phyloP scores from a whole-genome alignment of 2,329 filamentous ascomycete species.

The Arthrinium puccinioides region DNA sequence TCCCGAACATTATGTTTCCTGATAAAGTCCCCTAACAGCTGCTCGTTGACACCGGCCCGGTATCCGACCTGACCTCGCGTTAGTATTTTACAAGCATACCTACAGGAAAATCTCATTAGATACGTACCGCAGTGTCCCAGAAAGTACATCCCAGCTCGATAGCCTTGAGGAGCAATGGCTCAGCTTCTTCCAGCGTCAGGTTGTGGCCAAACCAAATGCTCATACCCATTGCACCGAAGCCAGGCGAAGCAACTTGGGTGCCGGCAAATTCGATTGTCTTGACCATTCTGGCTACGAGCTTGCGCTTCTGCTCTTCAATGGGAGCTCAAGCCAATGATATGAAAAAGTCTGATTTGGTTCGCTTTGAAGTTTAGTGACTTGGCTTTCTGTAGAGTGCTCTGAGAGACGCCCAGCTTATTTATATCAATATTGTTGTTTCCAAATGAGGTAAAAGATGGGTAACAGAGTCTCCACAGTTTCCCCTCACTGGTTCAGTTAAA shows the following conservation, averaged over 20 bases:
- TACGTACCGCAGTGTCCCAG: constrained; percentile 36
- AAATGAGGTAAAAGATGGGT: too few relatives aligned
- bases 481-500: too few relatives aligned
- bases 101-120: too few relatives aligned
- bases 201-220: constrained; percentile 34
- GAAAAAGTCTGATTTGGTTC: too few relatives aligned
- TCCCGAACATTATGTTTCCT: constrained; percentile 41
- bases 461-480: too few relatives aligned
- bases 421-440: too few relatives aligned
- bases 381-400: too few relatives aligned
- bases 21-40: constrained; percentile 42
- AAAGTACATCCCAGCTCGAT: constrained; percentile 38
- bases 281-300: constrained; percentile 31
- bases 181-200: constrained; percentile 34
- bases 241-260: constrained; percentile 30
- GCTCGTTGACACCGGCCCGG: constrained; percentile 38
- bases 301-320: too few relatives aligned
- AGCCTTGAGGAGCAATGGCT: constrained; percentile 41
- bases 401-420: too few relatives aligned
- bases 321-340: too few relatives aligned
- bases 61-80: constrained; percentile 37
- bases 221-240: constrained; percentile 44
- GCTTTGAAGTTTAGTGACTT: too few relatives aligned
- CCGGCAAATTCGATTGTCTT: constrained; percentile 31
- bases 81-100: too few relatives aligned